A percentile compares a stretch with the other conserved stretches of the same genome.
These are phyloP conservation scores for Helenozyma baotianmanensis DNA, from an alignment of 805 yeast genomes.

Conservation along the genomic window DNA sequence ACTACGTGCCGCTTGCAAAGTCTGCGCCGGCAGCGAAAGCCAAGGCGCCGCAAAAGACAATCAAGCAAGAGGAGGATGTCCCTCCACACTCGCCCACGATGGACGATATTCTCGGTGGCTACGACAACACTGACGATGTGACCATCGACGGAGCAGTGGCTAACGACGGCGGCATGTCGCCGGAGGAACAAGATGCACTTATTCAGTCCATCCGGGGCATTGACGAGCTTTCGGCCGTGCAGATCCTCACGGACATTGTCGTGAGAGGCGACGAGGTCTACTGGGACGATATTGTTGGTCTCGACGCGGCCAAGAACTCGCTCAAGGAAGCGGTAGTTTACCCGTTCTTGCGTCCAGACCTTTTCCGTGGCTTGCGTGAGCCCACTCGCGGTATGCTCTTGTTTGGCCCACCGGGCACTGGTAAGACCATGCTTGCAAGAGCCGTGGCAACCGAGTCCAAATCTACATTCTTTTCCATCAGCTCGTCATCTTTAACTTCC, in stretches of 20 bases:
- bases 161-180: conserved; percentile 6
- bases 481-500: conserved; percentile 86
- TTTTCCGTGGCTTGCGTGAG: conserved; percentile 85
- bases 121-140: too few relatives aligned
- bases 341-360: conserved; percentile 90
- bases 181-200: conserved; percentile 31
- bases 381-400: conserved; percentile 95
- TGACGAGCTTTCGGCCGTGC: conserved; percentile 73
- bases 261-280: conserved; percentile 85
- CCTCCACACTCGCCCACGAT: conserved; percentile 20
- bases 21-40: conserved; percentile 1
- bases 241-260: conserved; percentile 82
- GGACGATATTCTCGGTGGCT: conserved; percentile 22
- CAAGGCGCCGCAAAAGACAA: neutral
- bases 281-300: conserved; percentile 95
- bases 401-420: conserved; percentile 99
- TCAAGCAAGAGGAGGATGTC: neutral
- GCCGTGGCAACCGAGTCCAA: conserved; percentile 95
- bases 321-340: conserved; percentile 93
- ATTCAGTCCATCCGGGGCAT: conserved; percentile 60
- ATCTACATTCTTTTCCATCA: conserved; percentile 86
- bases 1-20: conserved; percentile 19
- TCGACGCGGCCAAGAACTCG: conserved; percentile 82
- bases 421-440: conserved; percentile 94
- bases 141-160: conserved; percentile 7